Conservation (phyloP, 139 green algal genomes). For the Pycnococcus provasolii region DNA sequence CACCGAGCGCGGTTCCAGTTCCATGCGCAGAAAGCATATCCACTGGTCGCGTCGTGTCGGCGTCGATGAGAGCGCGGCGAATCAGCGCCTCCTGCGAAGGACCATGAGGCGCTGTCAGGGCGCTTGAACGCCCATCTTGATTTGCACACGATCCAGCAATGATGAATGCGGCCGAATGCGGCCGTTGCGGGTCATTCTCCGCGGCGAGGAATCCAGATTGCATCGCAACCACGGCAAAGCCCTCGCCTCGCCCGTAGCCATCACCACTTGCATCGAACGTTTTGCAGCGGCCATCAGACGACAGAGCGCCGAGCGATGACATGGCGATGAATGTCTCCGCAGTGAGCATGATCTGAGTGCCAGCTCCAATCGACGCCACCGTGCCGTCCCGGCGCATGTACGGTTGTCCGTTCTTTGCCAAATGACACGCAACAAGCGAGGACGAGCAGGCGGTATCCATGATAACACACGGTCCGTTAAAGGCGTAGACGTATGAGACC, state of each 20-base stretch:
- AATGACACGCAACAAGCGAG: slow-evolving; percentile 20
- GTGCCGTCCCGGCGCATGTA: slow-evolving; percentile 33
- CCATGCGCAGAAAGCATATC: slow-evolving; percentile 60
- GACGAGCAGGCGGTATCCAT: slow-evolving; percentile 32
- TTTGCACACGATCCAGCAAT: slow-evolving; percentile 45
- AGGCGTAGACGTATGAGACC: too few relatives aligned
- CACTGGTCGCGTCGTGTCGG: slow-evolving; percentile 1
- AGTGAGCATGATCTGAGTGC: slow-evolving; percentile 57
- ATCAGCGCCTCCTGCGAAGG: slow-evolving; percentile 68
- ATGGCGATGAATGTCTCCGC: slow-evolving; percentile 35
- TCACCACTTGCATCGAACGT: slow-evolving; percentile 69
- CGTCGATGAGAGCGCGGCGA: slow-evolving; percentile 37
- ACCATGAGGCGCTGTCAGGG: slow-evolving; percentile 74
- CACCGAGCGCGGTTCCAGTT: slow-evolving; percentile 66
- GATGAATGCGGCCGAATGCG: slow-evolving; percentile 21
- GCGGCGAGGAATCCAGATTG: background rate
- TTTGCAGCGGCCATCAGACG: slow-evolving; percentile 66
- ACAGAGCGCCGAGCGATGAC: slow-evolving; percentile 51
- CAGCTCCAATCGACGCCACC: slow-evolving; percentile 19
- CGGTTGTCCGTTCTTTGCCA: slow-evolving; percentile 9
- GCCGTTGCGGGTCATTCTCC: background rate
- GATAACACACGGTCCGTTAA: slow-evolving; percentile 15
- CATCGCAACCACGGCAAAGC: slow-evolving; percentile 34
- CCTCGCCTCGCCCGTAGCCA: slow-evolving; percentile 68
- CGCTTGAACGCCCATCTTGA: slow-evolving; percentile 69